Evolutionary conservation across 352 stramenopile species (phyloP), one percentile per base, ranked within the genome.

Genomic region (Globisporangium camurandrum): DNA sequence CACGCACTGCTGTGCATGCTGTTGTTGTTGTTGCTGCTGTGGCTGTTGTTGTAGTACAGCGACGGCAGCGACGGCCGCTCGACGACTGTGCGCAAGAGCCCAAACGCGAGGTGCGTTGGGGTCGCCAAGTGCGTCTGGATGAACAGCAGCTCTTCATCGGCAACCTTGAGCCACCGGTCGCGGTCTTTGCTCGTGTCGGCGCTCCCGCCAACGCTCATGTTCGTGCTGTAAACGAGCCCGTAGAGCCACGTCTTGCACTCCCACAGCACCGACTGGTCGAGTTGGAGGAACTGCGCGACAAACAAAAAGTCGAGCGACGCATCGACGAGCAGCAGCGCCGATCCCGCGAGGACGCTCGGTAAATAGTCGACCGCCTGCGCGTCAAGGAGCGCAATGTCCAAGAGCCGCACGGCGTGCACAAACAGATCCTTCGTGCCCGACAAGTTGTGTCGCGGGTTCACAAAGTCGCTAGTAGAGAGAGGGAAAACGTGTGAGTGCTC

Each of bases 231-330:
- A 11, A 74, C 73, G 49, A 80, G 69, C 11, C 61, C 54, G 43
- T 84, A 75, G 17, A 90, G 67, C 79, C 79, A 90, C 49, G 68
- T 80, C 64, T 86, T 86, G 65, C 79, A 90, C 31, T 90, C 79
- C 76, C 77, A 90, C 19, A 90, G 62, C 49, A 90, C 69, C 24
- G 70, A 82, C 26, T 74, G 72, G 48, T 90, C 79, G 11, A 90
- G 59, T 53, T 90, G 79, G 27, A 90, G 56, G 45, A 90, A 90
- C 59, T 88, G 75, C 28, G 79, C 79, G n/a, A 88, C 76, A 54
- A 86, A 90, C 51, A 84, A 66, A 36, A 88, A 71, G 53, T 90
- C 79, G 36, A 90, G 61, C 12, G 60, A 68, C 20, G 72, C 57
- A 38, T 90, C 79, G 34, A 82, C 79, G 6, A 90, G 60, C 45